Base-by-base conservation (phyloP, 2,329 filamentous ascomycete genomes). In the Ophiosphaerella herpotricha region DNA sequence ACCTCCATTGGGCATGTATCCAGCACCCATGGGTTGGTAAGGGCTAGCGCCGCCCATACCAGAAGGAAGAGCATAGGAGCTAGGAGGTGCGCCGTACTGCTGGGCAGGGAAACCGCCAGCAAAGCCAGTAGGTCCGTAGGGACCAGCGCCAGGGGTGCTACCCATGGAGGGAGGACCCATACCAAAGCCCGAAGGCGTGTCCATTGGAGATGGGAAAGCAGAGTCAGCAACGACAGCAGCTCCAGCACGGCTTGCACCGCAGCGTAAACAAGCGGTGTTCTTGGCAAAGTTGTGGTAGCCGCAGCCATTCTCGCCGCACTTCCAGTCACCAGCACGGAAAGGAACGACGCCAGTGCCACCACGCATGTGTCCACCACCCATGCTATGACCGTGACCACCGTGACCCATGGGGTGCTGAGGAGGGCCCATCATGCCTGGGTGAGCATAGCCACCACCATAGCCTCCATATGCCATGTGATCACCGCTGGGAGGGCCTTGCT, bases 221-320 rank as follows among this genome's bases (percentile, higher is more conserved):
- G 91, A 93, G 74, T 97, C 94, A 26, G 93, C 93, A 50, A 97
- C 91, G 43, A 99, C 90, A 13, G 93, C 92, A 51, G 94, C 94
- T 56, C 90, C 91, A 54, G 93, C 93, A 64, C 94, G 90, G 74
- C 91, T 95, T 45, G 93, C 94, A 73, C 94, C 94, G 71, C 94
- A 99, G 52, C 94, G 90, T 56, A 99, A 85, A 75, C 94, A 99
- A 77, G 91, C 96, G 50, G 97, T 93, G 67, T 99, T 99, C 84
- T 99, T 99, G 55, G 94, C 94, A 72, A 99, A 99, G 79, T 99
- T 99, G 80, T 99, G 94, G 75, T 99, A 99, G 50, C 90, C 91
- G 73, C 94, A 99, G 33, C 92, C 91, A 70, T 99, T 94, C 59
- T 94, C 94, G 48, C 94, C 94, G 70, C 94, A 99, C 77, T 97